Conservation (phyloP, 306 rosid species). For the Pyrus betulifolia region DNA sequence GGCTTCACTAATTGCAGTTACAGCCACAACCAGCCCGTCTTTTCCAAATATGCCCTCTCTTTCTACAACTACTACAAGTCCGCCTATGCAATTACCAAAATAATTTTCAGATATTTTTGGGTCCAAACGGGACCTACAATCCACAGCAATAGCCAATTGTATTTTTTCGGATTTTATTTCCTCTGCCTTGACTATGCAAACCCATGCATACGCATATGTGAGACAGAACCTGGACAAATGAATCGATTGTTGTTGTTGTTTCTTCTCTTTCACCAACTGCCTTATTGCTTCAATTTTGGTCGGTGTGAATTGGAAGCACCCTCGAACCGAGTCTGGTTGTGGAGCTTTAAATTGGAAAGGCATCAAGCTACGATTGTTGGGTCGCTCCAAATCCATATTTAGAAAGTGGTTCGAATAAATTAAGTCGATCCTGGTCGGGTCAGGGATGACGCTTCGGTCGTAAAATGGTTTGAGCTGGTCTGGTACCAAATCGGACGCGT, state of each 20-base stretch:
- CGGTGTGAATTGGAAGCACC: neutral
- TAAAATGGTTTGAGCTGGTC: slow-evolving; percentile 22
- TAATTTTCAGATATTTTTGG: slow-evolving; percentile 6
- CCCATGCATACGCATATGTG: slow-evolving; percentile 16
- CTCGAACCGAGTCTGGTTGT: neutral
- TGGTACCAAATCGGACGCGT: neutral
- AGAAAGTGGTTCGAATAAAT: slow-evolving; percentile 28
- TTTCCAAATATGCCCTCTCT: slow-evolving; percentile 5
- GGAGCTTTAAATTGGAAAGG: neutral
- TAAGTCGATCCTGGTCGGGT: slow-evolving; percentile 8
- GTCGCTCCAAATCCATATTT: slow-evolving; percentile 14
- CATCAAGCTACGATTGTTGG: slow-evolving; percentile 16
- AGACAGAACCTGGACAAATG: slow-evolving; percentile 11
- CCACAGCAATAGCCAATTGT: neutral
- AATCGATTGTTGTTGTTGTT: neutral
- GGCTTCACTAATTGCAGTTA: slow-evolving; percentile 9
- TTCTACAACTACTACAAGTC: neutral
- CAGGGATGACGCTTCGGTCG: slow-evolving; percentile 25
- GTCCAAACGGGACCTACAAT: slow-evolving; percentile 13
- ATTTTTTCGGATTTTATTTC: neutral
- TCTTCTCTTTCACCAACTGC: neutral
- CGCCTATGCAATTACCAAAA: slow-evolving; percentile 17
- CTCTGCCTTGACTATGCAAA: slow-evolving; percentile 20
- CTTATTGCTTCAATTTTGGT: slow-evolving; percentile 2
- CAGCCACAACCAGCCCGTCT: slow-evolving; percentile 19